Evolutionary conservation across 371 early-diverging fungal genomes (phyloP), one percentile per base, ranked within the genome.

Genomic region (Mortierella sp.): DNA sequence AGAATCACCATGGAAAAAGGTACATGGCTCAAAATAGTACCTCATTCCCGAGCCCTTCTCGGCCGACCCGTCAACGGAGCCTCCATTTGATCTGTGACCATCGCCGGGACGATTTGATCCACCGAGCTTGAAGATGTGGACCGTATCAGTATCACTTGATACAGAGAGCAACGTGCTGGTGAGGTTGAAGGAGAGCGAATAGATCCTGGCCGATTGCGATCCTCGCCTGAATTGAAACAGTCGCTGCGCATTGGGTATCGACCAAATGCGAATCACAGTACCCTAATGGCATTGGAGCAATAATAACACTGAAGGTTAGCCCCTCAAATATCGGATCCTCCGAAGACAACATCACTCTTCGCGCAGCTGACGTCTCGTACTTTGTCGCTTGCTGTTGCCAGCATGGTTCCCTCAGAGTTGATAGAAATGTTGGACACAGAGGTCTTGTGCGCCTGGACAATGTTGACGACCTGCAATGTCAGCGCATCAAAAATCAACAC

Each of bases 311-410:
- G 44, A 54, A 53, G 48, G 26, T 77, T 48, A 48, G 43, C 9
- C 3, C 3, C 24, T 4, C 67, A 67, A 24, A 40, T 40, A 37
- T 34, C 34, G 19, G 28, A 37, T 67, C 24, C 11, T 24, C 43
- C 43, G 43, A 40, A 40, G 43, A 40, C 43, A 4, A 4, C 43
- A 40, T 40, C 43, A 6, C 43, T 6, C 43, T 40, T 40, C 6
- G 43, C 6, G 43, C 43, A 40, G 43, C 43, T 40, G 43, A 6
- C 43, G 43, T 40, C 43, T 40, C 9, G 21, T 88, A 93, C 96
- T 95, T 98, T 98, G 81, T 98, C 98, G 86, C 96, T 96, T 10
- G 98, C 94, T 4, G 98, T 98, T 28, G 98, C 99, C n/a, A 98
- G 87, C 88, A 97, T 87, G 0, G 96, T 96, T 24, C 99, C 99